Conservation (phyloP, 2,329 filamentous ascomycete genomes). For the Paracoccidioides brasiliensis region DNA sequence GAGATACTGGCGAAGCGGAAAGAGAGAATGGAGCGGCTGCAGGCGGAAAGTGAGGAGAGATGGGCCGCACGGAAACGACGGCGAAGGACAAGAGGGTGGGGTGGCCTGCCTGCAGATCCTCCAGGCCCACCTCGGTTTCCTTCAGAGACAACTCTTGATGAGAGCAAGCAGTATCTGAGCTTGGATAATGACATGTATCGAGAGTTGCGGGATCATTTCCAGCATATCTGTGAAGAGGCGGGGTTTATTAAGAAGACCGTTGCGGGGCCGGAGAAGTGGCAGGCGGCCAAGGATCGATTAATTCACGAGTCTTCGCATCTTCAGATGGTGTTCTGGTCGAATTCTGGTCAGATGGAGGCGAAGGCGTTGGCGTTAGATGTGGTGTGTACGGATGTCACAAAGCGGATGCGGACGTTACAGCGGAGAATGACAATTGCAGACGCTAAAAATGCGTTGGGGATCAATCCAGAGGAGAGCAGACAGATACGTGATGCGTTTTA, state of each 20-base stretch:
- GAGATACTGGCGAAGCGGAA: constrained; percentile 41
- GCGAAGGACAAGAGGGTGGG: constrained; percentile 55
- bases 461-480: constrained; percentile 56
- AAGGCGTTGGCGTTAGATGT: constrained; percentile 62
- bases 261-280: constrained; percentile 61
- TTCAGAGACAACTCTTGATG: constrained; percentile 69
- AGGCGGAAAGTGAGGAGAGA: constrained; percentile 48
- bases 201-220: constrained; percentile 52
- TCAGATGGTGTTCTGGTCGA: constrained; percentile 46
- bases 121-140: constrained; percentile 60
- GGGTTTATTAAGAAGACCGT: constrained; percentile 63
- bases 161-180: constrained; percentile 56
- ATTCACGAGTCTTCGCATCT: constrained; percentile 53
- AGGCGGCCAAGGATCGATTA: constrained; percentile 53
- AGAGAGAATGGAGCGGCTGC: constrained; percentile 41
- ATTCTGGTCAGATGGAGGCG: constrained; percentile 45
- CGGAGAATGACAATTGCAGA: constrained; percentile 59
- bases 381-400: constrained; percentile 70
- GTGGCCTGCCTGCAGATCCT: constrained; percentile 53
- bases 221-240: constrained; percentile 54
- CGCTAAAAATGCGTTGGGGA: constrained; percentile 57
- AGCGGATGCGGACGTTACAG: constrained; percentile 55
- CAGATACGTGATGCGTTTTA: constrained; percentile 54
- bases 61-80: constrained; percentile 54
- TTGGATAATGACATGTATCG: constrained; percentile 53